A percentile compares a stretch with the other conserved stretches of the same genome.
Conservation (phyloP, 2,329 filamentous ascomycete genomes). For the Penicillium sp. region DNA sequence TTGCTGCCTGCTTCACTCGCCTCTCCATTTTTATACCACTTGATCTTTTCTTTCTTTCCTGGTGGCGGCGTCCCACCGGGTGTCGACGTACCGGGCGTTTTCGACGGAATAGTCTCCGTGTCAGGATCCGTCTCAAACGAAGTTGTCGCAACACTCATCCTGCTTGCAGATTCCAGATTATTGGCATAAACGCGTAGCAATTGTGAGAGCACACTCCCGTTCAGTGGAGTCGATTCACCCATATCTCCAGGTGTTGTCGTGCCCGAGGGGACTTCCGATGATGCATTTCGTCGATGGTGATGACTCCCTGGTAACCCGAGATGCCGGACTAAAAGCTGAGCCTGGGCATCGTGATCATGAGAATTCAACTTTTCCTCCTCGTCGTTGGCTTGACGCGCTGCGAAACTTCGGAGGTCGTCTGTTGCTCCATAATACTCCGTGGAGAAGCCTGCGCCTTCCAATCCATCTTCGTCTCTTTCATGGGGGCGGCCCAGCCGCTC, state of each 20-base stretch:
- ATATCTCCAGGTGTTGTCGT: conserved; percentile 16
- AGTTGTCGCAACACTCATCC: conserved; percentile 21
- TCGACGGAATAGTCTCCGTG: conserved; percentile 16
- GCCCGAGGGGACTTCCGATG: conserved; percentile 19
- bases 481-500: conserved; percentile 23
- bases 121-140: conserved; percentile 17
- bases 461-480: conserved; percentile 23
- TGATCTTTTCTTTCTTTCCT: conserved; percentile 29
- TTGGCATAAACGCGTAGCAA: conserved; percentile 68
- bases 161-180: conserved; percentile 37
- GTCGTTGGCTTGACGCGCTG: conserved; percentile 19
- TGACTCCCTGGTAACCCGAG: conserved; percentile 12
- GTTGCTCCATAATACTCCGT: conserved; percentile 25
- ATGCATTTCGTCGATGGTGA: conserved; percentile 1
- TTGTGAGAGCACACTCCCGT: conserved; percentile 64
- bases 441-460: conserved; percentile 16
- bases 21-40: conserved; percentile 31
- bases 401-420: conserved; percentile 21
- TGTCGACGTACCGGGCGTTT: conserved; percentile 6
- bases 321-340: conserved; percentile 20
- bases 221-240: conserved; percentile 17
- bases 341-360: conserved; percentile 20
- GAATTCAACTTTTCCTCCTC: conserved; percentile 15
- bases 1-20: conserved; percentile 4
- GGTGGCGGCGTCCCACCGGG: conserved; percentile 11